Base-by-base conservation (phyloP, 495 filamentous ascomycete genomes). In the Gamarada debralockiae region DNA sequence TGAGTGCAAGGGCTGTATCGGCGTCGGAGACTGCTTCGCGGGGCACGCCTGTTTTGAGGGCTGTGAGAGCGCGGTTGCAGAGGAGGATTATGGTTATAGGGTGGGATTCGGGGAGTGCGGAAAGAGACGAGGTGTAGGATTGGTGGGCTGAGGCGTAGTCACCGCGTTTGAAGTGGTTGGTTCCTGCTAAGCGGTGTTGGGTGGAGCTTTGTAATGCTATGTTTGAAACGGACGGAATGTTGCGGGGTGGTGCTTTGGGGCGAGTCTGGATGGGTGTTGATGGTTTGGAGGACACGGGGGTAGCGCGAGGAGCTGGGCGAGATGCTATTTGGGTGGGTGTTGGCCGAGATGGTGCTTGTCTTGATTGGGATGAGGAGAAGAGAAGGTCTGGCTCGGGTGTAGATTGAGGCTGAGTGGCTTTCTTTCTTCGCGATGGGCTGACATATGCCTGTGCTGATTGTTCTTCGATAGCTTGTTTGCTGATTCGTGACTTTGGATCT, bases 41-140 rank as follows among this genome's bases (percentile, higher is more conserved):
- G 1, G 91, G 86, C 52, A 95, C 90, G 43, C 93, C 93, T 0
- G 85, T 89, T 62, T 96, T 97, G 41, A 96, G 73, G 12, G 84
- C 82, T 0, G 90, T 93, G 53, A 97, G 83, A 9, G 93, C 87
- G 46, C 90, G 93, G 68, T 98, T 98, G 70, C 87, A 91, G 47
- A 92, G 84, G 20, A 97, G 74, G 21, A 96, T 70, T 55, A 97
- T 92, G 38, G 83, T 79, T 36, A 97, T 74, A 12, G 90, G 90
- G 65, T 97, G 95, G n/a, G 76, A 77, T 12, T 80, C 67, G 7
- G 93, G 95, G 23, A 98, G 74, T 47, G 78, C 78, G 3, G 75
- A 64, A 7, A 97, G 78, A 2, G 93, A 87, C 31, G 80, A 73
- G 0, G 86, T 82, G 73, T 97, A 98, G 10, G 83, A 80, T 44